Base-by-base conservation (phyloP, 2,329 filamentous ascomycete species). In the Paecilomyces fulvus region DNA sequence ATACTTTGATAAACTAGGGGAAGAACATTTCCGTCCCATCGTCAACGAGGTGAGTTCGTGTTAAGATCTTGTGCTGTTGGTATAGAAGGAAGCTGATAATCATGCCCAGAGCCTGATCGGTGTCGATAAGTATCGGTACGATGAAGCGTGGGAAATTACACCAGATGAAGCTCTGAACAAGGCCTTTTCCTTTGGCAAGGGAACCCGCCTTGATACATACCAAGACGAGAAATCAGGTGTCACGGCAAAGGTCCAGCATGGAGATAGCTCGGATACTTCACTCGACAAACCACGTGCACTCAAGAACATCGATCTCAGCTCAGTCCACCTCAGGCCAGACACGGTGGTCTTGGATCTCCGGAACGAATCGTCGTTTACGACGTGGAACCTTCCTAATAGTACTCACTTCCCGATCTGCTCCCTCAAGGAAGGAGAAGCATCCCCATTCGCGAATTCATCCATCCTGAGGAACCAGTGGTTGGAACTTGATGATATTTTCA, bases 1-100 rank as follows among this genome's bases (percentile, higher is more conserved):
- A 60, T 85, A 85, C 62, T 85, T 84, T 60, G 73, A 79, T 25
- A 83, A 83, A 61, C 70, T 85, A 10, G 76, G 73, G 1, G 60
- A 72, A 1, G 69, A 71, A 1, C 67, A 78, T 51, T 84, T 84
- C 63, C 77, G 75, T 2, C 66, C 75, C 0, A 81, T 83, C 31
- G 67, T 69, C 14, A 80, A 80, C 57, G 63, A 75, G 65, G 75
- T 77, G 60, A 60, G 65, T 48, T 11, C 17, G 49, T 48, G 31
- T 49, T 51, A 51, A 10, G 53, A 28, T 56, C 55, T 28, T 55
- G 23, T 30, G 21, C 49, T 30, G 23, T 49, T 20, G 37, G 14
- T 20, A 17, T n/a, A 33, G 56, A 12, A 49, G 57, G 55, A 61
- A 43, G 20, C 48, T 49, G 21, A 49, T n/a, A 9, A 8, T 23